Base-by-base conservation (phyloP, 2,329 filamentous ascomycete genomes). In the Pseudodiploospora longispora region DNA sequence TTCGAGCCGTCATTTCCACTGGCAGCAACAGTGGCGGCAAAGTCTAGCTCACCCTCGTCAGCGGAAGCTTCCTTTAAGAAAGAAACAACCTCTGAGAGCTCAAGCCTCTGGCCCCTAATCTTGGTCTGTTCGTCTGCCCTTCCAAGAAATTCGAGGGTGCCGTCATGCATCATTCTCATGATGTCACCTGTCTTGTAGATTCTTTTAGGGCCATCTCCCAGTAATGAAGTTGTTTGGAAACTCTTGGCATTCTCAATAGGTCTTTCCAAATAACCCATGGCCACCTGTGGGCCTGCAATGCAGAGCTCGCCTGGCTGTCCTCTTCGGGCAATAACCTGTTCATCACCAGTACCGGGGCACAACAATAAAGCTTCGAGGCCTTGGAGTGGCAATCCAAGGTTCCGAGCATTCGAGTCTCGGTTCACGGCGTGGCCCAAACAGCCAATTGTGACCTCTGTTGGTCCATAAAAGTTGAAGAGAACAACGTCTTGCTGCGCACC, bases 221-320 rank as follows among this genome's bases (percentile, higher is more conserved):
- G 36, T 31, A 50, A 34, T 6, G n/a, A 5, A 8, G 34, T 50
- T n/a, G 28, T 10, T 8, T 36, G 32, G 37, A 51, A 53, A 10
- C 47, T 41, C 33, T 44, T 45, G 2, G 40, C 47, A 10, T 47
- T 51, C 33, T 49, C 48, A 4, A 45, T 45, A 6, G 55, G 54
- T 30, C 61, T 64, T 34, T 63, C 57, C 43, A 68, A 55, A 43
- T 73, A 73, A 9, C 64, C 68, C 34, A 65, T 55, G 12, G 69
- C 69, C 4, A 73, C 54, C 49, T 72, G 69, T 7, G 62, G 56
- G 8, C 70, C 70, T 35, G 66, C 66, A 38, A 73, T 67, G 38
- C 64, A 69, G 10, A 74, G 55, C 51, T 74, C 70, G 19, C 19
- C 19, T 19, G 19, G 19, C 19, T 19, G 19, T 19, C 19, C 19